phyloP scores from a whole-genome alignment of 2,329 filamentous ascomycete genomes.

The Rhexocercosporidium sp. region DNA sequence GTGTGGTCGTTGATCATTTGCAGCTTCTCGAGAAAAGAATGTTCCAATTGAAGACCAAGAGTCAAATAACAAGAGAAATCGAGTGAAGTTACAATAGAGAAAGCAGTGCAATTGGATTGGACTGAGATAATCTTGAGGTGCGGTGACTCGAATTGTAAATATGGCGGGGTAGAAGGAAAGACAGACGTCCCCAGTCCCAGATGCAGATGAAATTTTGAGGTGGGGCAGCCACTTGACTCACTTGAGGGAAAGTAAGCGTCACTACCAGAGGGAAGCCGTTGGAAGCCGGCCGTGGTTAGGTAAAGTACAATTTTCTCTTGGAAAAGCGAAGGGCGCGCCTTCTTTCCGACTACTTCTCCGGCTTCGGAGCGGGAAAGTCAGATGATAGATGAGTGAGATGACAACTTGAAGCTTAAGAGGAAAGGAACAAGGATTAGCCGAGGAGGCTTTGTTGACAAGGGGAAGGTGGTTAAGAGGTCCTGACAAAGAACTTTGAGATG shows the following conservation, averaged over 20 bases:
- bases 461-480: neutral
- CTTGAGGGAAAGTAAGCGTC: constrained; percentile 7
- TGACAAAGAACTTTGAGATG: neutral
- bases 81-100: neutral
- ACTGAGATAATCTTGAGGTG: neutral
- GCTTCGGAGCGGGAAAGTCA: constrained; percentile 1
- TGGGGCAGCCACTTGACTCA: constrained; percentile 10
- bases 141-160: constrained; percentile 6
- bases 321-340: neutral
- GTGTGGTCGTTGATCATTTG: constrained; percentile 36
- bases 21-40: neutral
- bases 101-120: neutral
- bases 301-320: neutral
- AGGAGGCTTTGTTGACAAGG: neutral
- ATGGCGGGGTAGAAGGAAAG: constrained; percentile 1
- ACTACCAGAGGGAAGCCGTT: constrained; percentile 1
- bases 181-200: neutral
- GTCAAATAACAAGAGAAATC: neutral
- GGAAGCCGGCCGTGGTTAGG: neutral
- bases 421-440: neutral
- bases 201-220: constrained; percentile 8
- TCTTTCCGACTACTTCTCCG: neutral
- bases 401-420: constrained; percentile 2
- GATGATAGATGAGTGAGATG: neutral
- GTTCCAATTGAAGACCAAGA: neutral